Evolutionary conservation across 495 filamentous ascomycete genomes (phyloP), one percentile per base, ranked within the genome.

Genomic region (Neurospora cerealis): DNA sequence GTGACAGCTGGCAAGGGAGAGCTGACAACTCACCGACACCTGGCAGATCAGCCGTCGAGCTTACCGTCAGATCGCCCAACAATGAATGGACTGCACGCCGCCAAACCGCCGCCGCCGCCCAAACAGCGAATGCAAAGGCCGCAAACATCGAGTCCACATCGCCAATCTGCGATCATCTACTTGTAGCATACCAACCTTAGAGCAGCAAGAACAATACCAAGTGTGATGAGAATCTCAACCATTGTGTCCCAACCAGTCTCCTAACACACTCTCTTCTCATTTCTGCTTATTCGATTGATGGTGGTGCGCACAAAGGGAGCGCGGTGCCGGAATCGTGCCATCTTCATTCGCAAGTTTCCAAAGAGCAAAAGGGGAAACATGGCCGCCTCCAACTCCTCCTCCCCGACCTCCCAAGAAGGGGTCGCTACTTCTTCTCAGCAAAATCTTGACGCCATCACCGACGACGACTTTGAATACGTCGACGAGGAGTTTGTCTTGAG

Each of bases 401-500:
- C 9, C 41, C 28, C 42, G 13, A 32, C 42, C 48, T 19, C 42
- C 60, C 42, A 60, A 72, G 15, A 71, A 69, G 44, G 11, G 54
- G 62, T 24, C 28, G 17, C 28, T n/a, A 17, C 70, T 72, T 36
- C 32, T 36, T 38, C 34, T 32, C 41, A 38, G 71, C 40, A 66
- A 60, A 60, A 48, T 5, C 54, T 66, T 4, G 54, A 24, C n/a
- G 69, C 40, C 69, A 44, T 72, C 36, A 72, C 70, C 13, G 60
- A 69, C 70, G 48, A 72, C 62, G 71, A 75, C 7, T 66, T 66
- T 69, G 77, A 78, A 24, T 21, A 32, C 69, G 74, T 74, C 19
- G 77, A 80, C 44, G 78, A 77, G 36, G 80, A 81, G 44, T 71
- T 75, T 6, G 28, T 70, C 73, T 70, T 28, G 7, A 54, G 54